Conservation (phyloP, 345 rosid species). For the Erucastrum elatum region DNA sequence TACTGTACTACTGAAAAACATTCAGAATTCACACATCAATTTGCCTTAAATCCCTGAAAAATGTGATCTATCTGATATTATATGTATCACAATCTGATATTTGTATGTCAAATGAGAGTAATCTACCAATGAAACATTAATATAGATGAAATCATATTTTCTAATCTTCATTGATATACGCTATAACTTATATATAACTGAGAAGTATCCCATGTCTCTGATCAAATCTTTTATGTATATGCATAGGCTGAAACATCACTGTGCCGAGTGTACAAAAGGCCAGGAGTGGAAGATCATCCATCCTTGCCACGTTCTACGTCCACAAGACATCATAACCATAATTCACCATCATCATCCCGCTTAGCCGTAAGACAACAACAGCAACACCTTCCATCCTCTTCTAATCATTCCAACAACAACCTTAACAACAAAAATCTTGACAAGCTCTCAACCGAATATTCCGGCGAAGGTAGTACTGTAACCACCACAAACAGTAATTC, state of each 20-base stretch:
- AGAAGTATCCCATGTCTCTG: conserved; percentile 11
- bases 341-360: conserved; percentile 36
- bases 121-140: not conserved
- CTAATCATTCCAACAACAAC: conserved; percentile 35
- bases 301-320: conserved; percentile 72
- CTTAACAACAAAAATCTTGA: conserved; percentile 37
- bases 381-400: conserved; percentile 29
- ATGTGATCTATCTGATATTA: not conserved
- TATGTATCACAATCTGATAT: not conserved
- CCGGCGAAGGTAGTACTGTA: conserved; percentile 48
- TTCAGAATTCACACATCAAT: too few species aligned
- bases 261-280: conserved; percentile 92
- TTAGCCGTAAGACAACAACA: conserved; percentile 37
- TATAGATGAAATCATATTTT: not conserved
- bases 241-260: conserved; percentile 87
- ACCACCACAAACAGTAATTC: conserved; percentile 49
- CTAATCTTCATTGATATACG: not conserved
- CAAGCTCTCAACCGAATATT: conserved; percentile 37
- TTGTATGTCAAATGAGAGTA: not conserved
- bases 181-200: not conserved
- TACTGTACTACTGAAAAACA: not conserved
- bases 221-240: conserved; percentile 15
- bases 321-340: conserved; percentile 40
- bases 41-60: not conserved
- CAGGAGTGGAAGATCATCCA: conserved; percentile 93